A percentile compares a stretch with the other conserved stretches of the same genome.
phyloP scores from a whole-genome alignment of 2,329 filamentous ascomycete species.

The Epichloe glyceriae region DNA sequence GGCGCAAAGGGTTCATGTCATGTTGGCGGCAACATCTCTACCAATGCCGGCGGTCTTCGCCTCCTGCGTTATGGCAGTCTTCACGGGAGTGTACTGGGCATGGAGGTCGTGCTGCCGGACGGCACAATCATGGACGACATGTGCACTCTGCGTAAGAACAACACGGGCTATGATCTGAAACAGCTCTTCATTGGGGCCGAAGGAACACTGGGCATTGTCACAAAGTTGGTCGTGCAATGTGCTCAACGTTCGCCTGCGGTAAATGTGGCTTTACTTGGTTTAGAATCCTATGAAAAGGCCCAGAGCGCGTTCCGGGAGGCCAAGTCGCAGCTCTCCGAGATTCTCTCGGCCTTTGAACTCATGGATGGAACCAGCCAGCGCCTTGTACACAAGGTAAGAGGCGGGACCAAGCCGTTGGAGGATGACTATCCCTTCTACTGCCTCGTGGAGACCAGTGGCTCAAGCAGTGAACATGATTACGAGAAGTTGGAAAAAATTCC shows the following conservation, averaged over 20 bases:
- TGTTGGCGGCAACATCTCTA: conserved; percentile 88
- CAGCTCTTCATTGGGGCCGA: conserved; percentile 94
- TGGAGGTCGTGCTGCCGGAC: conserved; percentile 88
- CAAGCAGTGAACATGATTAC: conserved; percentile 83
- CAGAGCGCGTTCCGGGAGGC: conserved; percentile 78
- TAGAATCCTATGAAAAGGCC: conserved; percentile 82
- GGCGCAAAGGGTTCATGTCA: conserved; percentile 96
- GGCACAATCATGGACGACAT: conserved; percentile 87
- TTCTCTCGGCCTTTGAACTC: conserved; percentile 91
- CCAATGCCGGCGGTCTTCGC: conserved; percentile 85
- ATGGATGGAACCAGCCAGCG: conserved; percentile 83
- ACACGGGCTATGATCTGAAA: conserved; percentile 95
- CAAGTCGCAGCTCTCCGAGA: conserved; percentile 82
- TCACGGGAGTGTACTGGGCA: conserved; percentile 81
- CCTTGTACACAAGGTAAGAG: conserved; percentile 62
- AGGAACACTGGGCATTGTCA: conserved; percentile 90
- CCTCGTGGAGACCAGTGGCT: conserved; percentile 89
- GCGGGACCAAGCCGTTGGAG: conserved; percentile 71
- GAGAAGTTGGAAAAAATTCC: conserved; percentile 78
- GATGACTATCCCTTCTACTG: conserved; percentile 88
- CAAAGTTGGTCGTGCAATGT: conserved; percentile 77
- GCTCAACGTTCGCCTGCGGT: conserved; percentile 77
- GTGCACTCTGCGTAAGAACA: conserved; percentile 85
- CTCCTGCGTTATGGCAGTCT: conserved; percentile 86
- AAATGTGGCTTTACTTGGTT: conserved; percentile 89